These are phyloP conservation scores for Pisolithus microcarpus DNA, from an alignment of 768 basidiomycete genomes.

Conservation along the genomic window DNA sequence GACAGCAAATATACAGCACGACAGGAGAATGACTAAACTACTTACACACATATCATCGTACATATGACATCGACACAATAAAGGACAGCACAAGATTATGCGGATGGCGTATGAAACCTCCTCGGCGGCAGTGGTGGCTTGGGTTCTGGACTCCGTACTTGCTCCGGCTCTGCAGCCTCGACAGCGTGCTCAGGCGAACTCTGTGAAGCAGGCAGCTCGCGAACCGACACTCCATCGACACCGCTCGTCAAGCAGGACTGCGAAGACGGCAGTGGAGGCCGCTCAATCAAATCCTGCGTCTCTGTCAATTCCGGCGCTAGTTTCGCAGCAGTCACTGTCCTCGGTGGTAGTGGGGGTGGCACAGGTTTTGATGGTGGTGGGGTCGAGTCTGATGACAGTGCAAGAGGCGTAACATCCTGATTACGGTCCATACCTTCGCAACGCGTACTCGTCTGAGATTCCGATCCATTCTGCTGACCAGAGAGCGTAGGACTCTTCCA, in stretches of 20 bases:
- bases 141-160: conserved; percentile 3
- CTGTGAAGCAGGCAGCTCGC: conserved; percentile 4
- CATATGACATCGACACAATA: too few relatives aligned
- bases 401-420: conserved; percentile 25
- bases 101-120: conserved; percentile 6
- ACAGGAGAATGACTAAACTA: too few relatives aligned
- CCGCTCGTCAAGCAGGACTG: conserved; percentile 37
- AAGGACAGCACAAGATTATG: conserved; percentile 4
- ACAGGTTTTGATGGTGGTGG: conserved; percentile 21
- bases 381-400: conserved; percentile 18
- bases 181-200: not conserved
- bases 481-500: conserved; percentile 52
- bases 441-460: conserved; percentile 4
- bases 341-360: conserved; percentile 37
- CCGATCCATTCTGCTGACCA: conserved; percentile 20
- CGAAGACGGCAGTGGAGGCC: conserved; percentile 30
- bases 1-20: too few relatives aligned
- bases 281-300: conserved; percentile 12
- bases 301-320: conserved; percentile 22
- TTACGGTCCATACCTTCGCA: conserved; percentile 17
- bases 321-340: conserved; percentile 29
- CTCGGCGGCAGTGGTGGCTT: conserved; percentile 34
- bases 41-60: too few relatives aligned
- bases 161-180: not conserved
- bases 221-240: not conserved